Evolutionary conservation across 192 early-diverging fungal species (phyloP).

Genomic region (Funneliformis geosporum): DNA sequence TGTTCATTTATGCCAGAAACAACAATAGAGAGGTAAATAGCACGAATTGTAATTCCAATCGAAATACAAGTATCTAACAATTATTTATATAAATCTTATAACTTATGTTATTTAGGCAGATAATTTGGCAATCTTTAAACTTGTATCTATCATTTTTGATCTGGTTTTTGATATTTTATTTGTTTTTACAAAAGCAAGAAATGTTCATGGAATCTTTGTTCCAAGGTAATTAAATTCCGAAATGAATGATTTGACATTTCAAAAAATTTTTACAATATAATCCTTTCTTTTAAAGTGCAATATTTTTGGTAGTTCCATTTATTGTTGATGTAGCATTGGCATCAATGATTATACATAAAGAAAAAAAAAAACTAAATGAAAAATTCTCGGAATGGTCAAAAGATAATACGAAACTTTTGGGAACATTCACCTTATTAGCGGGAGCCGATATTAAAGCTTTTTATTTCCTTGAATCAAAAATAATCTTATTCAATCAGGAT

Average conservation of each 20-base stretch:
- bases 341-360: neutral
- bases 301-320: neutral
- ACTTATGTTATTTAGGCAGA: neutral
- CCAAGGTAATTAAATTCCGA: constrained; percentile 2
- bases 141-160: constrained; percentile 19
- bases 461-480: too few species aligned
- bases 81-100: too few species aligned
- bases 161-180: neutral
- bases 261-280: neutral
- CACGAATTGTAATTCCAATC: too few species aligned
- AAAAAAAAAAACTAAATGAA: neutral
- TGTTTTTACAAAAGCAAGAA: neutral
- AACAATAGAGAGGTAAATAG: too few species aligned
- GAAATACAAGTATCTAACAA: too few species aligned
- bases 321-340: neutral
- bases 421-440: constrained; percentile 3
- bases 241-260: neutral
- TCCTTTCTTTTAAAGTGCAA: neutral
- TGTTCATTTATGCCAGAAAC: too few species aligned
- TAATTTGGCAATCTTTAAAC: neutral
- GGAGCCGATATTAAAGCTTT: constrained; percentile 18
- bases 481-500: too few species aligned
- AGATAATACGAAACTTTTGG: neutral
- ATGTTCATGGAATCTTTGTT: constrained; percentile 4
- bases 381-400: constrained; percentile 8